Percentiles rank a stretch among this genome's conserved stretches.
phyloP scores from a whole-genome alignment of 345 rosid genomes.

The Gossypium arboreum region DNA sequence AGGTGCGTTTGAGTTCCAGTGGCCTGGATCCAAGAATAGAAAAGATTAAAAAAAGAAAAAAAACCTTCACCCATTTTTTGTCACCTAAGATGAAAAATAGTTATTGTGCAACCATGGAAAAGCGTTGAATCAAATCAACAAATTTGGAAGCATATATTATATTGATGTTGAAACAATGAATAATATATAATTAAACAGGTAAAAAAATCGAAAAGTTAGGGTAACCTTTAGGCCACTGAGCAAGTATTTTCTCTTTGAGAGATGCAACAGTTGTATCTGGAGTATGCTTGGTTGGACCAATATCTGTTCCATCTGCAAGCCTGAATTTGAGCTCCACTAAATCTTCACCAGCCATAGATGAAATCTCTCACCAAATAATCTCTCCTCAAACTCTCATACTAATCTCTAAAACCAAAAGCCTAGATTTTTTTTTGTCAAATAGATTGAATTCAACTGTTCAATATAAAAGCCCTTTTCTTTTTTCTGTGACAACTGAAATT shows the following conservation, averaged over 20 bases:
- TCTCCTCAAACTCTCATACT: slow-evolving; percentile 23
- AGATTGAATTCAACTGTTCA: slow-evolving; percentile 10
- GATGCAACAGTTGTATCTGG: slow-evolving; percentile 15
- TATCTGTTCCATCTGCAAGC: slow-evolving; percentile 23
- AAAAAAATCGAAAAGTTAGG: not conserved
- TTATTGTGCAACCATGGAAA: not conserved
- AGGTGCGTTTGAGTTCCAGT: not conserved
- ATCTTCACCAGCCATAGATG: slow-evolving; percentile 20
- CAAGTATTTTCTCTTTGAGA: slow-evolving; percentile 18
- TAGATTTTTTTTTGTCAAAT: not conserved
- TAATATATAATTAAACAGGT: not conserved
- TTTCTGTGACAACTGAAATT: slow-evolving; percentile 5
- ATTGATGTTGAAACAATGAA: not conserved
- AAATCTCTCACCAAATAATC: not conserved
- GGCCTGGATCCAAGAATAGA: not conserved
- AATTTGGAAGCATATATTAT: not conserved
- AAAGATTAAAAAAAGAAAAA: not conserved
- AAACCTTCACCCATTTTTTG: not conserved
- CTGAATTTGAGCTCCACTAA: slow-evolving; percentile 20
- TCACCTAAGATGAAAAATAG: not conserved
- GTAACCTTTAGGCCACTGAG: slow-evolving; percentile 20
- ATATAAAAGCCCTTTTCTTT: slow-evolving; percentile 8
- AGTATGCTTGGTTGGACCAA: slow-evolving; percentile 16
- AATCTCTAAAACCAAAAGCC: slow-evolving; percentile 4
- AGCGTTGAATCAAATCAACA: not conserved